Evolutionary conservation across 2,329 filamentous ascomycete species (phyloP), one percentile per base, ranked within the genome.

Genomic region (Colletotrichum sp.): DNA sequence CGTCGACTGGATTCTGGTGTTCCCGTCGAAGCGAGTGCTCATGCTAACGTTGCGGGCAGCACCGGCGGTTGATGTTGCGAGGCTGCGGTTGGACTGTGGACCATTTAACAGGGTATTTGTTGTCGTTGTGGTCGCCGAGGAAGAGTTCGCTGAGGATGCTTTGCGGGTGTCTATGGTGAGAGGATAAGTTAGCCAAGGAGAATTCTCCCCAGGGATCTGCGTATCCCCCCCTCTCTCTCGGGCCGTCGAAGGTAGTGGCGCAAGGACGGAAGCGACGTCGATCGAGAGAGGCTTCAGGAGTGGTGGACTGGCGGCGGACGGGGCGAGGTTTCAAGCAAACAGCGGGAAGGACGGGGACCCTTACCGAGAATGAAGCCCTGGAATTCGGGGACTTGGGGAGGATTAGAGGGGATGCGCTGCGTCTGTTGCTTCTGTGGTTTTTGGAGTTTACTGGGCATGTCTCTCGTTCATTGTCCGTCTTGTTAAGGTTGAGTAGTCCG

Each of bases 51-150:
- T 65, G 82, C 86, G 87, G 79, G 85, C 79, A 82, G 85, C 79
- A 82, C 84, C 84, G 73, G 83, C 81, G 34, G 86, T 85, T 80
- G 85, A 85, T 70, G 83, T 82, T 59, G 83, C 80, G 78, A 88
- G 80, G 63, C 84, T 84, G 16, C 78, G 71, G 69, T 78, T 77
- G 57, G 77, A 73, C 71, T 80, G 78, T 62, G 80, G 78, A 82
- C 82, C 78, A 73, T 77, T 72, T n/a, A 73, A 62, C 10, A 77
- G 77, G 49, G 69, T 71, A 8, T 68, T 62, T 44, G 74, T 69
- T 49, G 68, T 36, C 30, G 24, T 24, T 30, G 73, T 66, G 30
- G 74, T 69, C 59, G 63, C 32, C 68, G 69, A 62, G 18, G 32
- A 49, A 21, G 52, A 2, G n/a, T 68, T 66, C 49, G 55, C 52